Evolutionary conservation across 2,329 filamentous ascomycete genomes (phyloP), one percentile per base, ranked within the genome.

Genomic region (Cytospora schulzeri): DNA sequence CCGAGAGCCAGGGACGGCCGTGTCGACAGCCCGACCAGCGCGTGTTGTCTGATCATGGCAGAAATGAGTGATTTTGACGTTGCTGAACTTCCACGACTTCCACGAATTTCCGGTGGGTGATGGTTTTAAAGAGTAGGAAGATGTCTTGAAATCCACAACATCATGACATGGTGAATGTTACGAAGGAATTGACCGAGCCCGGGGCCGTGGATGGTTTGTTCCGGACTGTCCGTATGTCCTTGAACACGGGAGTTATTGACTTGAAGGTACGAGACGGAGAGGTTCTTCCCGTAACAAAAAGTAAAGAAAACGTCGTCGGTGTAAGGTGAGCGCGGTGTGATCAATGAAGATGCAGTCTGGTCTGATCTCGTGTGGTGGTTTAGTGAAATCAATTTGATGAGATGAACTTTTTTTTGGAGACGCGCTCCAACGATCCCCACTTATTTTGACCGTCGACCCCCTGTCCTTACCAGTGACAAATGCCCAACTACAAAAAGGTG

Each of bases 371-470:
- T 29, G 17, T 24, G 57, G 15, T 57, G 54, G n/a, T n/a, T n/a
- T n/a, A n/a, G n/a, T n/a, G n/a, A n/a, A n/a, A n/a, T n/a, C n/a
- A n/a, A n/a, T n/a, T n/a, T 24, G 22, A 19, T 51, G 62, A 24
- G 17, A 38, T 45, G 29, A 45, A 64, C 62, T 38, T 60, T 64
- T 57, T 60, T 64, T 56, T 64, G n/a, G n/a, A n/a, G n/a, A n/a
- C n/a, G n/a, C n/a, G n/a, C n/a, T n/a, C n/a, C n/a, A n/a, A n/a
- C n/a, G n/a, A n/a, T n/a, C 11, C 9, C 45, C 45, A 48, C 45
- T 48, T 24, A 48, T 22, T 24, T 24, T 24, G 8, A n/a, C 24
- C 38, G 33, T 41, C 56, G 9, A 45, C n/a, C 26, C 55, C 55
- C 55, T 57, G 55, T 57, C 41, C 19, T n/a, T 45, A 35, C 12